A percentile compares a stretch with the other conserved stretches of the same genome.
These are phyloP conservation scores for Phaseolus lunatus DNA, from an alignment of 306 rosid species.

Conservation along the genomic window DNA sequence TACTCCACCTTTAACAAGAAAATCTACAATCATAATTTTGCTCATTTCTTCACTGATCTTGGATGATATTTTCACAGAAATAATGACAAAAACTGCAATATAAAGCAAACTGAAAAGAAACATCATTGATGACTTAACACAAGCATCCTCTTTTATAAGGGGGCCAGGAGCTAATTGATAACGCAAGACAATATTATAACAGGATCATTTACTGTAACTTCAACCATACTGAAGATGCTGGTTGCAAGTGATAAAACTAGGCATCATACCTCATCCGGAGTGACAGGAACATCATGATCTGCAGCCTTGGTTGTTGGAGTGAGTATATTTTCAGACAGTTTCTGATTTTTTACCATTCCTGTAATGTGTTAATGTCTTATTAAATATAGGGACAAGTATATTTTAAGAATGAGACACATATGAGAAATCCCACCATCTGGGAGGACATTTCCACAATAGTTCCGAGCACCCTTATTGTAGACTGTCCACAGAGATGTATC, in stretches of 20 bases:
- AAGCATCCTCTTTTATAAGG: neutral
- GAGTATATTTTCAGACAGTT: conserved; percentile 76
- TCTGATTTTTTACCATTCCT: conserved; percentile 91
- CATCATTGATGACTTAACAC: neutral
- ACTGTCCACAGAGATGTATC: conserved; percentile 97
- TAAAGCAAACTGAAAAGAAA: conserved; percentile 9
- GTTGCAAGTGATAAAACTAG: conserved; percentile 26
- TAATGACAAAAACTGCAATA: conserved; percentile 1
- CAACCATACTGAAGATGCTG: conserved; percentile 22
- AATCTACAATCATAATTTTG: neutral
- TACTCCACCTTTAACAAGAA: conserved; percentile 23
- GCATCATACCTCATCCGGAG: conserved; percentile 84
- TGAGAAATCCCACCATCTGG: conserved; percentile 68
- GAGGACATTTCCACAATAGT: conserved; percentile 86
- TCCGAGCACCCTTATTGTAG: conserved; percentile 77
- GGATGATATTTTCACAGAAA: conserved; percentile 27
- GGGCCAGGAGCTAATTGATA: neutral
- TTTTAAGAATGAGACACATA: conserved; percentile 13
- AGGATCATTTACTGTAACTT: neutral
- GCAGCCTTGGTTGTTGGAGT: conserved; percentile 97
- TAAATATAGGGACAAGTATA: neutral
- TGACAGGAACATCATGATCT: conserved; percentile 88
- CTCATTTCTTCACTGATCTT: neutral
- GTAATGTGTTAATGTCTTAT: conserved; percentile 39
- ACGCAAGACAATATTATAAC: conserved; percentile 9